These are phyloP conservation scores for Trichoderma citrinoviride DNA, from an alignment of 2,329 filamentous ascomycete species.

Conservation along the genomic window DNA sequence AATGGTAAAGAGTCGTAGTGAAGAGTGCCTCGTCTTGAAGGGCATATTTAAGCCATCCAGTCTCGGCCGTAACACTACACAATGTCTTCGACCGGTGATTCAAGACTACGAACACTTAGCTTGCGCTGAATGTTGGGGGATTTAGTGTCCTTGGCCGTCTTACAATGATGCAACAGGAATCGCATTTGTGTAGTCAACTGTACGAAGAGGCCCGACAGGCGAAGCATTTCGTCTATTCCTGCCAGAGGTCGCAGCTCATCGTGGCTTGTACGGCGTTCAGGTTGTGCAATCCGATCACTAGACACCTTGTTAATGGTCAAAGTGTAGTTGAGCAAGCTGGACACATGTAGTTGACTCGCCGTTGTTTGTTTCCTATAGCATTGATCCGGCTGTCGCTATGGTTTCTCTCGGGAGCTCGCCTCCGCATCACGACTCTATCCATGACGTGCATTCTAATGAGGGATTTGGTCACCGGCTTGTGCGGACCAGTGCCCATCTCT, in stretches of 20 bases:
- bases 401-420: not conserved
- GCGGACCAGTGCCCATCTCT: slow-evolving; percentile 2
- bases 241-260: not conserved
- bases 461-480: not conserved
- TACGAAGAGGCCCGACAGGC: not conserved
- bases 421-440: slow-evolving; percentile 8
- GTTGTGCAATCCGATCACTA: not conserved
- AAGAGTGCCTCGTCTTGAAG: not conserved
- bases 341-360: not conserved
- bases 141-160: not conserved
- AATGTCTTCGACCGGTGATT: not conserved
- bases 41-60: slow-evolving; percentile 3
- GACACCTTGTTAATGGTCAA: not conserved
- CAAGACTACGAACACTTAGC: not conserved
- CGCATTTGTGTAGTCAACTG: not conserved
- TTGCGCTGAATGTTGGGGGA: not conserved
- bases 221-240: not conserved
- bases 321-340: no score
- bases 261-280: not conserved
- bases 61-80: slow-evolving; percentile 5
- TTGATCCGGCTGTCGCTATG: no score
- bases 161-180: not conserved
- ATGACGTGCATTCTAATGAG: slow-evolving; percentile 9
- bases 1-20: not conserved
- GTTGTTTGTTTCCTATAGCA: not conserved